Base-by-base conservation (phyloP, 345 rosid species). In the Hypericum androsaemum region DNA sequence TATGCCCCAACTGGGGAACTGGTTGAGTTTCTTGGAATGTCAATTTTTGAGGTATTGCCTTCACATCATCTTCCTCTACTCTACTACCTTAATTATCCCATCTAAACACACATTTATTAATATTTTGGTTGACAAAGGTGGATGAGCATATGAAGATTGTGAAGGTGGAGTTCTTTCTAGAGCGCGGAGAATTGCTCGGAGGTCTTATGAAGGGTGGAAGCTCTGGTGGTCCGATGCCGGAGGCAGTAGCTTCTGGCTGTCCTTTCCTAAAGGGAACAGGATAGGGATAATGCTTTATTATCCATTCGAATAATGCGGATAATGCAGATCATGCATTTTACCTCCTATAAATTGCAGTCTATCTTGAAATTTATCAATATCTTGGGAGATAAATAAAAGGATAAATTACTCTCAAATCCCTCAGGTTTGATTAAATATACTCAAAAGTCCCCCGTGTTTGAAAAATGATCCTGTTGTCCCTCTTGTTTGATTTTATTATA, bases 161-260 rank as follows among this genome's bases (percentile, higher is more conserved):
- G 68, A 75, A 69, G 65, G 77, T 75, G 5, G 89, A 79, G 65
- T 68, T 77, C 65, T 82, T 79, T 58, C 8, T 59, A 0, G 77
- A 79, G 50, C 60, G 83, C 2, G 79, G 76, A 42, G 85, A 77
- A 52, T 54, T 79, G 66, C 77, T 82, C 12, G 89, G 82, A 59
- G 77, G 72, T 39, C 89, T 83, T 7, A 39, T 70, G 60, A 80
- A 67, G 41, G 81, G 83, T 11, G 57, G 13, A 8, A 44, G 11
- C 35, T 17, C 38, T 37, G 32, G 7, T 35, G 45, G 39, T 14
- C 22, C 69, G 47, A 12, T 44, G 5, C 12, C 3, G n/a, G 28
- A 56, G 45, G 67, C 38, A 8, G 58, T 49, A 40, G 57, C 68
- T 50, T 50, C 64, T 36, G 40, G 61, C 60, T 82, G 89, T 67